Evolutionary conservation across 768 basidiomycete species (phyloP), one percentile per base, ranked within the genome.

Genomic region (Boletus barrowsii): DNA sequence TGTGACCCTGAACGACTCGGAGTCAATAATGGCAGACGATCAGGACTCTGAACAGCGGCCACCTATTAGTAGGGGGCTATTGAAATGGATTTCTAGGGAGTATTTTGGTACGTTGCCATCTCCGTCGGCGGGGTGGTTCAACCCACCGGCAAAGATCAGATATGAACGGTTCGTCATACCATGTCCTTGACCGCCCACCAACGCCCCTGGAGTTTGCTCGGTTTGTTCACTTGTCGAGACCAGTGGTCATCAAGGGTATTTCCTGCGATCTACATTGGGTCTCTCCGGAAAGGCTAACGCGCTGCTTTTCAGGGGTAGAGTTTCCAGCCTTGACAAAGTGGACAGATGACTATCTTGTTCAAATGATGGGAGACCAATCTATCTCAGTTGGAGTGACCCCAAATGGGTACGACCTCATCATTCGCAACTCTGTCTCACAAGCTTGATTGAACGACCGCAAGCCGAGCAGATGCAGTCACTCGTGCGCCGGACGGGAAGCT

Each of bases 361-460:
- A 74, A n/a, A 67, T 66, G 47, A 83, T 90, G 79, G 83, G 78
- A 4, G 70, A 80, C 5, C 68, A 68, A 26, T 49, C 58, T 32
- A 78, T 94, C 37, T 87, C 88, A 8, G 82, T 95, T 30, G 89
- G 92, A 2, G 77, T 88, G 40, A 94, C 93, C 6, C 90, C 92
- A 0, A 83, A 92, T 57, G 93, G 92, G 93, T 92, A 58, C 58
- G 79, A 37, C 20, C 8, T 18, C 15, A 54, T 26, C 42, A 17
- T 41, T 50, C 44, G 11, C 26, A 42, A 51, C 40, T 35, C 9
- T 33, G 36, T 44, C 26, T 36, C 22, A 37, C 55, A 53, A 35
- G 35, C 42, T 47, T 63, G 58, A 51, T 62, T 54, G 54, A 58
- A 59, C 48, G 29, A 36, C 22, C 43, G 24, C 42, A 61, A 90